These are phyloP conservation scores for Saccharomycopsis sp. DNA, from an alignment of 805 yeast species.

Conservation along the genomic window DNA sequence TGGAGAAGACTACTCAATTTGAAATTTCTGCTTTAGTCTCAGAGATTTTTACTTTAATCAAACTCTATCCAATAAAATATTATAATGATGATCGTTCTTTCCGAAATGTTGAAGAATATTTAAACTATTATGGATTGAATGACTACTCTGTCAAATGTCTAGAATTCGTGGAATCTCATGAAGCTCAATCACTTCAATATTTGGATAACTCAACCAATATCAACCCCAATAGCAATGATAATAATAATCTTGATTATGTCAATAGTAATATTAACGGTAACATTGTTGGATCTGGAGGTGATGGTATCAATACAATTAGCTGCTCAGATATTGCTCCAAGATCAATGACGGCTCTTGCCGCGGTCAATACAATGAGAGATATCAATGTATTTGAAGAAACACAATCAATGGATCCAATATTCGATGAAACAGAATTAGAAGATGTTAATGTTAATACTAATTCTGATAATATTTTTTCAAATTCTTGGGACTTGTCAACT, in stretches of 20 bases:
- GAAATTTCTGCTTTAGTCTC: neutral
- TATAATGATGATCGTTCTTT: neutral
- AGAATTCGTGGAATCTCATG: neutral
- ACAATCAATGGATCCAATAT: too few relatives aligned
- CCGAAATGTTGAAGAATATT: neutral
- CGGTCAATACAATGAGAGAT: too few relatives aligned
- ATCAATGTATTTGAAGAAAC: too few relatives aligned
- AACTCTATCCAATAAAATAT: neutral
- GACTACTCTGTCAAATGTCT: neutral
- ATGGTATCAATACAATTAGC: neutral
- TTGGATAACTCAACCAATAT: neutral
- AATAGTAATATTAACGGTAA: too few relatives aligned
- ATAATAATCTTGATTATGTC: neutral
- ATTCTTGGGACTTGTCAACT: too few relatives aligned
- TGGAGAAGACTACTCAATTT: neutral
- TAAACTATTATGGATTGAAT: neutral
- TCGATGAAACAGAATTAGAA: too few relatives aligned
- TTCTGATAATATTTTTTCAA: too few relatives aligned
- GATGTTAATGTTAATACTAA: too few relatives aligned
- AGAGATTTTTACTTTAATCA: constrained; percentile 4
- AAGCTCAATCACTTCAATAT: neutral
- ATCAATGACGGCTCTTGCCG: constrained; percentile 10
- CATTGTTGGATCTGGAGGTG: neutral
- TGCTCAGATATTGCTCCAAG: constrained; percentile 13
- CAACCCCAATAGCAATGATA: neutral